Base-by-base conservation (phyloP, 768 basidiomycete genomes). In the Phaffia tasmanica region DNA sequence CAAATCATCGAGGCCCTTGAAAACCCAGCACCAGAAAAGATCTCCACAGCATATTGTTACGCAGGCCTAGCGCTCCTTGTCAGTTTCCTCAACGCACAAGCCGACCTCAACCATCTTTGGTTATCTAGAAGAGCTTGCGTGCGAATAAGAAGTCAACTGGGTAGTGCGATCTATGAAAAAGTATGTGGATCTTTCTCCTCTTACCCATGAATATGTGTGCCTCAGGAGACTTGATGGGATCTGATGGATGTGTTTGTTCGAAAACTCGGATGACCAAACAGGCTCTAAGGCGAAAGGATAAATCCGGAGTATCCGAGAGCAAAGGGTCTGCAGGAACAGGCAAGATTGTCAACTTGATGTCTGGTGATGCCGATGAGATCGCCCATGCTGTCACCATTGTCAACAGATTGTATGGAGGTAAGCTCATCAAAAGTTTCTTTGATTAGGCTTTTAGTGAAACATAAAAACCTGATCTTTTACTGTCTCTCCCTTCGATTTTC, bases 91-190 rank as follows among this genome's bases (percentile, higher is more conserved):
- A 69, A 69, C 42, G 56, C 67, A 21, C 57, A 69, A 32, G 49
- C 47, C 23, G 67, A 69, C 35, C 25, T 69, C 16, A 59, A 64
- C 21, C 67, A 69, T 29, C 62, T 69, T 18, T 69, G 67, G 67
- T 60, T 65, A 55, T 64, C 62, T 11, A 29, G 67, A 53, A 30
- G 67, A 27, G 67, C 67, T 0, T 57, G 56, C 19, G 67, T 69
- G 23, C 47, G 63, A 7, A 58, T 64, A 49, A 69, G 63, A 57
- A 53, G 32, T 16, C 59, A 56, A 3, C 58, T 69, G 4, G 64
- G 62, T 16, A 64, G 62, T 5, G 62, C 67, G 27, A 69, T 69
- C 58, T 69, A 69, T 63, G 62, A 69, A 35, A 69, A 69, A 57
- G 35, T 42, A 5, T 42, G 35, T n/a, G n/a, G n/a, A n/a, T 42